Evolutionary conservation across 2,329 filamentous ascomycete genomes (phyloP).

Genomic region (Ceratocystis alfenasii): DNA sequence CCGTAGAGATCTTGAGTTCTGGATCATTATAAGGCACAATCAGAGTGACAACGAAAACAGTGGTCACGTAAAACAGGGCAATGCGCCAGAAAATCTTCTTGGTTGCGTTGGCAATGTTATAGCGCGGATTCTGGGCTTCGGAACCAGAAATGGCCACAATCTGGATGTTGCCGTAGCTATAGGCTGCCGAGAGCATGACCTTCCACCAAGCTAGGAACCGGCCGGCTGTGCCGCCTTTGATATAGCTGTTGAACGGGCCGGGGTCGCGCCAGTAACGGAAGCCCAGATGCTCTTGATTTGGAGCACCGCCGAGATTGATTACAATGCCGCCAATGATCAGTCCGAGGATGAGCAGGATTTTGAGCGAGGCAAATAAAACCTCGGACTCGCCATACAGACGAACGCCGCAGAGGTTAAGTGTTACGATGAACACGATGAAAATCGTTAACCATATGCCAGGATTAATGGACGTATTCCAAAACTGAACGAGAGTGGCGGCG

Average conservation of each 20-base stretch:
- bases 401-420: constrained; percentile 32
- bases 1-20: constrained; percentile 17
- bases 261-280: constrained; percentile 37
- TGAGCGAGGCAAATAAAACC: constrained; percentile 37
- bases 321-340: constrained; percentile 32
- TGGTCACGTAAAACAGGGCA: constrained; percentile 25
- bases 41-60: constrained; percentile 25
- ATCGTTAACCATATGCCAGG: constrained; percentile 32
- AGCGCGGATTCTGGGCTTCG: constrained; percentile 26
- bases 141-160: constrained; percentile 24
- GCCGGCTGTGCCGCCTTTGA: constrained; percentile 28
- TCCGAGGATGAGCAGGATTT: constrained; percentile 35
- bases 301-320: constrained; percentile 33
- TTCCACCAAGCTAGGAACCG: constrained; percentile 34
- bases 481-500: constrained; percentile 31
- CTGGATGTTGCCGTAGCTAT: constrained; percentile 29
- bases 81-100: constrained; percentile 27
- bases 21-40: constrained; percentile 26
- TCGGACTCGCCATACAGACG: constrained; percentile 37
- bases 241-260: constrained; percentile 33
- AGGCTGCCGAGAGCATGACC: constrained; percentile 32
- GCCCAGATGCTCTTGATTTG: constrained; percentile 31
- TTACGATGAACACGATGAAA: constrained; percentile 30
- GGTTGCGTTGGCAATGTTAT: constrained; percentile 25
- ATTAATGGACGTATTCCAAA: constrained; percentile 30